Percentiles rank a stretch among this genome's conserved stretches.
phyloP scores from a whole-genome alignment of 192 early-diverging fungal species.

The Entophlyctis helioformis region DNA sequence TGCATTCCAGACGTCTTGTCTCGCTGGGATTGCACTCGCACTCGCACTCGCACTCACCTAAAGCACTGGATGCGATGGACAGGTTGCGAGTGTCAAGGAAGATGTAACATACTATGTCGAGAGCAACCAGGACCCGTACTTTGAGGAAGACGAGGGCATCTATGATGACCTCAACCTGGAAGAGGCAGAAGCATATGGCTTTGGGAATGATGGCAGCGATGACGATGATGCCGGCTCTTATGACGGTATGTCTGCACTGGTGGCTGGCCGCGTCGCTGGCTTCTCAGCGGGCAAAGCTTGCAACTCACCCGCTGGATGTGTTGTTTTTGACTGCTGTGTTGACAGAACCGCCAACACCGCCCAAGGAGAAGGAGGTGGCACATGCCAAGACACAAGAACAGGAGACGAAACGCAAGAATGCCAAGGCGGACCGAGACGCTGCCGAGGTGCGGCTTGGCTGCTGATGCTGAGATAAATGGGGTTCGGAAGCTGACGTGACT shows the following conservation, averaged over 20 bases:
- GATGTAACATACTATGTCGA: constrained; percentile 91
- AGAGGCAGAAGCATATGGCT: constrained; percentile 78
- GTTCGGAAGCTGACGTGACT: no score
- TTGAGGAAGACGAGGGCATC: constrained; percentile 84
- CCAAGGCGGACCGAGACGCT: background rate
- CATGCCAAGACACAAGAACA: constrained; percentile 4
- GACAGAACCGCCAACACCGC: constrained; percentile 13
- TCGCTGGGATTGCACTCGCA: no score
- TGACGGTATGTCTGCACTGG: constrained; percentile 1
- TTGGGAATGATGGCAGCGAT: constrained; percentile 59
- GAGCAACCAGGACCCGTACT: constrained; percentile 79
- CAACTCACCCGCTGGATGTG: background rate
- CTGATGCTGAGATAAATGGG: no score
- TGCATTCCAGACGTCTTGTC: no score
- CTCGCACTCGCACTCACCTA: no score
- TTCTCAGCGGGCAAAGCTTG: background rate
- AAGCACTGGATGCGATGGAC: no score
- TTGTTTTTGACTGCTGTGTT: background rate
- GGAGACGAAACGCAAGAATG: constrained; percentile 3
- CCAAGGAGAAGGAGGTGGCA: constrained; percentile 15
- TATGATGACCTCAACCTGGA: constrained; percentile 90
- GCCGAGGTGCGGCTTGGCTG: no score
- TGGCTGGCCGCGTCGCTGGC: background rate
- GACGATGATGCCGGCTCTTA: constrained; percentile 16
- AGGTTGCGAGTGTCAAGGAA: constrained; percentile 83